Base-by-base conservation (phyloP, 106 monocot genomes). In the Dioscorea alata region DNA sequence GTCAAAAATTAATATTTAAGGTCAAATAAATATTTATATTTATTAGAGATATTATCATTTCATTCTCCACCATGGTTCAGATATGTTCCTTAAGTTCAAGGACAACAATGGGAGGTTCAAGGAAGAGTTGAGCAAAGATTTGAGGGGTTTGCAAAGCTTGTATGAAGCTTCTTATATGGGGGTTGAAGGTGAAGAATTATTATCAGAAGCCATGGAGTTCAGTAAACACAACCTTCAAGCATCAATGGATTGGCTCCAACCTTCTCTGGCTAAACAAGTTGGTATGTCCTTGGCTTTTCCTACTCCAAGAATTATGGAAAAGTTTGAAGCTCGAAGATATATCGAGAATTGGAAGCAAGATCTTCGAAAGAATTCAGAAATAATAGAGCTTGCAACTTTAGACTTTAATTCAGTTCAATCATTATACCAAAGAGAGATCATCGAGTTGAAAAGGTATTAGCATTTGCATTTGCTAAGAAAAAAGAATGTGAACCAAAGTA, bases 81-180 rank as follows among this genome's bases (percentile, higher is more conserved):
- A 71, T 33, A 6, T 65, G 12, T 78, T 78, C 32, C n/a, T 20
- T 13, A 65, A 71, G 58, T 78, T 78, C 49, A 20, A 71, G 58
- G 49, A 71, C 42, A 61, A 17, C 15, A 53, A 61, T 21, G 72
- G 66, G 21, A 34, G 52, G 2, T 71, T 77, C 58, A 65, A 49
- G 1, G 57, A 64, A 5, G 16, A 34, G 24, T 70, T 70, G 28
- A 58, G 51, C 31, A 23, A 35, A 9, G 66, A 78, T 33, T 24
- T 49, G 19, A 50, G 19, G 15, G 71, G 60, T 18, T 23, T 72
- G 34, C 50, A 70, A 33, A 60, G 35, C 24, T 57, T 78, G 13
- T 34, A 78, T 42, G 78, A 78, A 51, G 78, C 72, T 50, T 31
- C 72, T 8, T 35, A 66, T 13, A 20, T 61, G 35, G 67, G 61